These are phyloP conservation scores for Porogramme epimiltina DNA, from an alignment of 1,284 basidiomycete species.

Conservation along the genomic window DNA sequence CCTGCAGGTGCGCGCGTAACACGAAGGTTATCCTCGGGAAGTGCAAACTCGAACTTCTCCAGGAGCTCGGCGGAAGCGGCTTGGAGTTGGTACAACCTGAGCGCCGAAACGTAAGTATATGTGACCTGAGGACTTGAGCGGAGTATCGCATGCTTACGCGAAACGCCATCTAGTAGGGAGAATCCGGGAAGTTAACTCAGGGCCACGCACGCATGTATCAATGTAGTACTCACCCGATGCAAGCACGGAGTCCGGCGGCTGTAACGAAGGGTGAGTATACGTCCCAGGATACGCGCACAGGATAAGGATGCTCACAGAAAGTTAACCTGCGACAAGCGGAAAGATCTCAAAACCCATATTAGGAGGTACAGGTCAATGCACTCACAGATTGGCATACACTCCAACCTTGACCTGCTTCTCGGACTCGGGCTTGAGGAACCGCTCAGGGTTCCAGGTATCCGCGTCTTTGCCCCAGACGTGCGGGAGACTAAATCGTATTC, in stretches of 20 bases:
- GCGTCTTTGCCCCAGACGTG: conserved; percentile 52
- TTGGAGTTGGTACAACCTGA: conserved; percentile 48
- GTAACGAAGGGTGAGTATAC: not conserved
- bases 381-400: conserved; percentile 53
- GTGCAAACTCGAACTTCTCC: conserved; percentile 46
- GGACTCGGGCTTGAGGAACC: conserved; percentile 1
- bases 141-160: conserved; percentile 31
- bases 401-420: conserved; percentile 40
- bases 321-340: conserved; percentile 4
- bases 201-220: too few relatives aligned
- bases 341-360: not conserved
- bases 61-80: conserved; percentile 48
- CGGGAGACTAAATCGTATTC: conserved; percentile 26
- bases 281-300: not conserved
- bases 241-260: conserved; percentile 11
- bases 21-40: conserved; percentile 19
- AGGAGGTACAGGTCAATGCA: conserved; percentile 22
- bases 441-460: conserved; percentile 5
- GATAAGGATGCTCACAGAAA: conserved; percentile 6
- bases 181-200: too few relatives aligned
- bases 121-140: not conserved
- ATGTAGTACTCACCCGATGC: conserved; percentile 30
- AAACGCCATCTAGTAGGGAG: conserved; percentile 39
- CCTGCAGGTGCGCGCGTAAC: not conserved
- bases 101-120: not conserved